Evolutionary conservation across 352 stramenopile genomes (phyloP), one percentile per base, ranked within the genome.

Genomic region (Phytophthora niederhauseri): DNA sequence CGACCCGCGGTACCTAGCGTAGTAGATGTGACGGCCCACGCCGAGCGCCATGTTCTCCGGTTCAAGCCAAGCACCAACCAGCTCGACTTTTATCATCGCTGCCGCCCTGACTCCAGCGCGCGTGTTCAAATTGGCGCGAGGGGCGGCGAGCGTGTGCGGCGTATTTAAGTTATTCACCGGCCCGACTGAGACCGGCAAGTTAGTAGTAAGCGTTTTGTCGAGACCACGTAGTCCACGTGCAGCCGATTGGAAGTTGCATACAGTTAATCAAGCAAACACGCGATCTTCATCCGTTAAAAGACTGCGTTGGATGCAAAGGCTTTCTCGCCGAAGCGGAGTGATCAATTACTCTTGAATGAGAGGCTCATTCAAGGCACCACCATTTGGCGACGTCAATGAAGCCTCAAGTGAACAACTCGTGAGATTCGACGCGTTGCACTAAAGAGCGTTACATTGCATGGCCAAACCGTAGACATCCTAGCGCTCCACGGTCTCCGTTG

Each of bases 121-220:
- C 68, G 22, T 71, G 43, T 64, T 68, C 54, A 66, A 69, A 64
- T 72, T 66, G 55, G 61, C 36, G 22, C 24, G 15, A 15, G 38
- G 60, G 36, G 14, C 70, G 53, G 46, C 62, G 34, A 75, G 66
- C 20, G 59, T 75, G 55, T 73, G 62, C 61, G 69, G 73, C 70
- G 66, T 79, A 82, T 79, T 82, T 82, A 82, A 82, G 53, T 82
- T 82, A 82, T 82, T 77, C 70, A 65, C 69, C 69, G 69, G 50
- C 59, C 41, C 8, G 54, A 72, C 54, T 45, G 49, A 68, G 64
- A 61, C 60, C 68, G 68, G 60, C 64, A 71, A 79, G 72, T 76
- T 71, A 76, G 68, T 79, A 76, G 64, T 76, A 67, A 76, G 64
- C 68, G 30, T 68, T 75, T 76, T 77, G 72, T 80, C 57, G 61